Base-by-base conservation (phyloP, 2,329 filamentous ascomycete species). In the Allantophomopsis cytisporea region DNA sequence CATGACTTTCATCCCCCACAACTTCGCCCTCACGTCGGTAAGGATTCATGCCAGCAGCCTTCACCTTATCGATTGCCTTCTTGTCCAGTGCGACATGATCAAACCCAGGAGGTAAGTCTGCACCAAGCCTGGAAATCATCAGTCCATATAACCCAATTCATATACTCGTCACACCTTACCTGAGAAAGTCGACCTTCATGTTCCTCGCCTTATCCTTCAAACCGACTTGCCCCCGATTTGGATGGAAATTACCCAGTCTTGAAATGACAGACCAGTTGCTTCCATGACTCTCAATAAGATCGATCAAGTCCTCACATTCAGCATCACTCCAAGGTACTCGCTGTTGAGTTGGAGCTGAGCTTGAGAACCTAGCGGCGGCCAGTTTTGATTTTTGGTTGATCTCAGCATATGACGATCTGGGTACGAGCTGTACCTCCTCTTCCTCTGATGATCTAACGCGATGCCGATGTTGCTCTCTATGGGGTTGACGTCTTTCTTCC, bases 181-280 rank as follows among this genome's bases (percentile, higher is more conserved):
- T 61, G 3, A 67, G 39, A 38, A 50, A 62, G 7, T 54, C 55
- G 32, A 62, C 55, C 49, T 69, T 71, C 41, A 76, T 53, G 43
- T 72, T 73, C 38, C 72, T 60, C 4, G 69, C 71, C 43, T 64
- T 65, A 45, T 72, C 68, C 46, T 71, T 72, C 7, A 76, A 43
- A 35, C 71, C 66, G 2, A 72, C 68, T 43, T 76, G 68, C 50
- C 28, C 55, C 54, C 37, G 56, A 36, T 39, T 48, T 31, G 4
- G 39, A 5, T 56, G 47, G 2, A 57, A 58, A 13, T 50, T 50
- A 21, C 60, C 60, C 21, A 50, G 47, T 11, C 54, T 50, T 16
- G 55, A 48, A 35, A 81, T 71, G 0, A 39, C 18, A 2, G 68
- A 45, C 60, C 69, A 81, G 8, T 52, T 53, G 5, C 54, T 57